These are phyloP conservation scores for Kwoniella heveanensis DNA, from an alignment of 768 basidiomycete species.

Conservation along the genomic window DNA sequence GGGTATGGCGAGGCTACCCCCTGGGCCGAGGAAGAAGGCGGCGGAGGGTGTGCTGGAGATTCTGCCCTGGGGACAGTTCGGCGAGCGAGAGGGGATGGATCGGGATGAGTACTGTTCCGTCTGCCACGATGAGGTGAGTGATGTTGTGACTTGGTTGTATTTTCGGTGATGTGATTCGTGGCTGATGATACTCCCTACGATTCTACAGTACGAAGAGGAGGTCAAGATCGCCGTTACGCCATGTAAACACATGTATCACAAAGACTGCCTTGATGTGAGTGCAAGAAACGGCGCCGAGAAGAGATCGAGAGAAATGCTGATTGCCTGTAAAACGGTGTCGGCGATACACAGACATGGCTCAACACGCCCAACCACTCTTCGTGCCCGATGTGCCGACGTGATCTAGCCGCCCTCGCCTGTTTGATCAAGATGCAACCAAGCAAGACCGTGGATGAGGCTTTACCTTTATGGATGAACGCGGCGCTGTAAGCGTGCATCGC, in stretches of 20 bases:
- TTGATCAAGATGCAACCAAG: conserved; percentile 28
- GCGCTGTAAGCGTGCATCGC: not conserved
- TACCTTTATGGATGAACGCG: conserved; percentile 40
- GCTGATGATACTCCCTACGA: too few species aligned
- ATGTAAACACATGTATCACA: conserved; percentile 50
- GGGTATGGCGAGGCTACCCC: conserved; percentile 17
- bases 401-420: conserved; percentile 39
- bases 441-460: conserved; percentile 29
- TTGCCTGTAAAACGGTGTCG: too few species aligned
- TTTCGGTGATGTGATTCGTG: too few species aligned
- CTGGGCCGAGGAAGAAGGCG: conserved; percentile 7
- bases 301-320: too few species aligned
- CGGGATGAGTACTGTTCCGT: conserved; percentile 42
- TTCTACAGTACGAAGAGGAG: conserved; percentile 40
- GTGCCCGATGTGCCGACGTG: conserved; percentile 50
- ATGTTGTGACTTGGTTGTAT: not conserved
- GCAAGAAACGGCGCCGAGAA: too few species aligned
- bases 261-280: conserved; percentile 46
- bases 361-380: conserved; percentile 36
- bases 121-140: conserved; percentile 50
- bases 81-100: conserved; percentile 25
- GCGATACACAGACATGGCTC: conserved; percentile 41
- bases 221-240: conserved; percentile 38
- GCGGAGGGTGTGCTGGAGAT: conserved; percentile 27
- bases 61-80: conserved; percentile 16